These are phyloP conservation scores for Candida orba DNA, from an alignment of 805 yeast species.

Conservation along the genomic window DNA sequence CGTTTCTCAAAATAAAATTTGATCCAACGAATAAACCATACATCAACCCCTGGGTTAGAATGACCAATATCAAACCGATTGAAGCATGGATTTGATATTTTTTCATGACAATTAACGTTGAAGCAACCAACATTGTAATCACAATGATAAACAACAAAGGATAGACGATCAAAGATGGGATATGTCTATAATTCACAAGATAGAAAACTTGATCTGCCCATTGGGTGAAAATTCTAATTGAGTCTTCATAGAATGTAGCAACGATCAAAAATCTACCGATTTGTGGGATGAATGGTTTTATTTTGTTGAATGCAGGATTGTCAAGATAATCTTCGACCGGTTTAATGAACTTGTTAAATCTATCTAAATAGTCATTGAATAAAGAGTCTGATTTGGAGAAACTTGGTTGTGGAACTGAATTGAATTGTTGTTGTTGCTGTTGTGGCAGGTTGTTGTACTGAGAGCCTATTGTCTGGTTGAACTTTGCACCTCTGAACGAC, in stretches of 20 bases:
- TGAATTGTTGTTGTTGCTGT: constrained; percentile 1
- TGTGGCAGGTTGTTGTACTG: constrained; percentile 4
- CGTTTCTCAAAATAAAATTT: constrained; percentile 75
- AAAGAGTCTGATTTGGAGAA: too few relatives aligned
- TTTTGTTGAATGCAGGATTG: constrained; percentile 35
- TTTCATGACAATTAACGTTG: constrained; percentile 63
- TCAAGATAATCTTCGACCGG: constrained; percentile 46
- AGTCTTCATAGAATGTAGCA: constrained; percentile 89
- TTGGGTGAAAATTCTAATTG: constrained; percentile 74
- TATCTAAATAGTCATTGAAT: not conserved
- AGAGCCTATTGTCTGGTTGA: constrained; percentile 20
- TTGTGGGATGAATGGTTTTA: constrained; percentile 75
- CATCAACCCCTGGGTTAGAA: constrained; percentile 75
- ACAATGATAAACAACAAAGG: constrained; percentile 61
- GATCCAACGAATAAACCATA: constrained; percentile 83
- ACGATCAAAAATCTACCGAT: constrained; percentile 87
- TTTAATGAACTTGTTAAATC: not conserved
- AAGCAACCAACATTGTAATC: constrained; percentile 62
- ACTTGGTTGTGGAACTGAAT: not conserved
- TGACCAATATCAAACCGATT: constrained; percentile 58
- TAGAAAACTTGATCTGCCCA: constrained; percentile 90
- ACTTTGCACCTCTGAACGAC: constrained; percentile 24
- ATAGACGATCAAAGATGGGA: constrained; percentile 72
- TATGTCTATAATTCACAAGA: constrained; percentile 69
- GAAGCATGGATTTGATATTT: constrained; percentile 67